Percentiles rank a stretch among this genome's conserved stretches.
These are phyloP conservation scores for Komagataella kurtzmanii DNA, from an alignment of 805 yeast genomes.

Conservation along the genomic window DNA sequence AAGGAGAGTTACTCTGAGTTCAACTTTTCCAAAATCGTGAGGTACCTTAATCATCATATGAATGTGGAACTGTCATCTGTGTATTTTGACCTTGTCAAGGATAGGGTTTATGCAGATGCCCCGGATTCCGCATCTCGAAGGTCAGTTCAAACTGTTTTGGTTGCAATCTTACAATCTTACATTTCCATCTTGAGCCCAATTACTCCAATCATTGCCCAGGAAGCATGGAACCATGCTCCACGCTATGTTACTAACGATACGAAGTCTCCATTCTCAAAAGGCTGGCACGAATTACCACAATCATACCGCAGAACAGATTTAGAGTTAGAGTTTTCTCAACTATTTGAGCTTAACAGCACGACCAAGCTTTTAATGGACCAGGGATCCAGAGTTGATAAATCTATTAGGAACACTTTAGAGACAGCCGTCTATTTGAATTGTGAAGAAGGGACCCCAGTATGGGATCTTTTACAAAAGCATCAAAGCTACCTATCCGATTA, in stretches of 20 bases:
- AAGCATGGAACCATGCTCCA: slow-evolving; percentile 62
- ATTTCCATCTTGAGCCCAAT: slow-evolving; percentile 67
- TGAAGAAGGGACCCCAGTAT: slow-evolving; percentile 5
- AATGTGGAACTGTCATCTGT: slow-evolving; percentile 66
- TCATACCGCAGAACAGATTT: slow-evolving; percentile 20
- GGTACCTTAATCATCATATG: slow-evolving; percentile 56
- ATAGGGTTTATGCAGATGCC: slow-evolving; percentile 65
- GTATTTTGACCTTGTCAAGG: slow-evolving; percentile 81
- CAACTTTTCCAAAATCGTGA: slow-evolving; percentile 60
- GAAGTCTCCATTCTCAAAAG: slow-evolving; percentile 32
- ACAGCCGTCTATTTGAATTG: slow-evolving; percentile 27
- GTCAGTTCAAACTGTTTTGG: slow-evolving; percentile 52
- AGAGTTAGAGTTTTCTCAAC: slow-evolving; percentile 26
- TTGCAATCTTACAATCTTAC: slow-evolving; percentile 44
- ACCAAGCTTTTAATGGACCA: slow-evolving; percentile 40
- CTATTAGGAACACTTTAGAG: slow-evolving; percentile 48
- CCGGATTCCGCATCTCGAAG: slow-evolving; percentile 33
- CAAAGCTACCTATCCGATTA: slow-evolving; percentile 39
- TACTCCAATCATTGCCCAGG: slow-evolving; percentile 75
- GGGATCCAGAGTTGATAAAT: slow-evolving; percentile 37
- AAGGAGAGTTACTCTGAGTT: slow-evolving; percentile 34
- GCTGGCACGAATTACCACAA: slow-evolving; percentile 26
- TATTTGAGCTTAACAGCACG: slow-evolving; percentile 29
- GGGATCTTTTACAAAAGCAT: slow-evolving; percentile 9
- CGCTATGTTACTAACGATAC: slow-evolving; percentile 11